A percentile compares a stretch with the other conserved stretches of the same genome.
Conservation (phyloP, 2,329 filamentous ascomycete genomes). For the Alternaria gaisen region DNA sequence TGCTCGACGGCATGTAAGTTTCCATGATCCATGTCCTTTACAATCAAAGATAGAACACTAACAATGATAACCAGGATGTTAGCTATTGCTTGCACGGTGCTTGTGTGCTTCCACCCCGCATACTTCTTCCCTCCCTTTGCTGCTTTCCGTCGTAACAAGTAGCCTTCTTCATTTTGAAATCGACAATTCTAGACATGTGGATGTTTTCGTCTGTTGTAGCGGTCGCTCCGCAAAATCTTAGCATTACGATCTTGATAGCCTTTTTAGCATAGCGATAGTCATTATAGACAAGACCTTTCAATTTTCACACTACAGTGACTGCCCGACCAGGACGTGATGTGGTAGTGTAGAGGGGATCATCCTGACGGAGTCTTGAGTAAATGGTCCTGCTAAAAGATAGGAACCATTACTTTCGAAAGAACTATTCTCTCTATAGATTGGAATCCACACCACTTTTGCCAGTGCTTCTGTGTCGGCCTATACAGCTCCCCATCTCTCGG, state of each 20-base stretch:
- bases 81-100: constrained; percentile 35
- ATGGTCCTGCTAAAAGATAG: neutral
- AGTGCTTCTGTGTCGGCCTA: neutral
- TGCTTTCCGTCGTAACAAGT: constrained; percentile 32
- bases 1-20: constrained; percentile 56
- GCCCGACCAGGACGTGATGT: neutral
- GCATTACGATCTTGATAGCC: neutral
- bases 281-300: neutral
- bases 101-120: constrained; percentile 38
- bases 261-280: constrained; percentile 12
- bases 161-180: neutral
- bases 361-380: neutral
- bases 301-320: neutral
- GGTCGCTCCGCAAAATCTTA: neutral
- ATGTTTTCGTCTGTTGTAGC: neutral
- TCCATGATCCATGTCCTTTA: too few relatives aligned
- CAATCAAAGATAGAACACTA: neutral
- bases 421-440: neutral
- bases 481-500: constrained; percentile 47
- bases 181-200: constrained; percentile 3
- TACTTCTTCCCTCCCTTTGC: constrained; percentile 42
- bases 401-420: neutral
- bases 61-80: constrained; percentile 34
- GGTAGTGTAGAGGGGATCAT: neutral
- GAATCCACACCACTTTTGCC: neutral